phyloP scores from a whole-genome alignment of 352 stramenopile species.

The Phytophthora rubi region DNA sequence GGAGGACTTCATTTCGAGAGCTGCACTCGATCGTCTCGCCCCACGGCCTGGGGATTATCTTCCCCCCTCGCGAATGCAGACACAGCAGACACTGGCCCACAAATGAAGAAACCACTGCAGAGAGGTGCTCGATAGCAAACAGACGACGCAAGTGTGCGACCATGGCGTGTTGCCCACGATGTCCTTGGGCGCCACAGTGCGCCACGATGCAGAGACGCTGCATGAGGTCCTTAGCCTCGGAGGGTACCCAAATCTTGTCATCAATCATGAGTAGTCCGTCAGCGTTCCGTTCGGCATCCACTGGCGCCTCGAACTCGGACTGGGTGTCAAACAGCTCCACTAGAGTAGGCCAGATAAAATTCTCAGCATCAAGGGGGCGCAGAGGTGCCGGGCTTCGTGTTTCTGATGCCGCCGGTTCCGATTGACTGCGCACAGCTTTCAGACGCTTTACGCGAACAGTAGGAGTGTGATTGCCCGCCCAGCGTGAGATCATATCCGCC shows the following conservation, averaged over 20 bases:
- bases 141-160: neutral
- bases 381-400: neutral
- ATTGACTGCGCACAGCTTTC: neutral
- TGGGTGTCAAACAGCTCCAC: neutral
- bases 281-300: neutral
- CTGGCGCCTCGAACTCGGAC: neutral
- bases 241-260: neutral
- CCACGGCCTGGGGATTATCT: neutral
- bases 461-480: neutral
- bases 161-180: neutral
- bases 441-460: neutral
- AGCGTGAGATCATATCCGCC: conserved; percentile 20
- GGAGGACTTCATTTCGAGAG: conserved; percentile 1
- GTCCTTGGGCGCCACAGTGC: neutral
- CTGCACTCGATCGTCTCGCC: conserved; percentile 12
- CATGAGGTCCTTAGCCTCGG: neutral
- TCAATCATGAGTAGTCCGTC: neutral
- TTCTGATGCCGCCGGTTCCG: neutral
- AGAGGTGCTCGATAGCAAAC: neutral
- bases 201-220: neutral
- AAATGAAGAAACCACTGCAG: neutral
- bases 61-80: neutral
- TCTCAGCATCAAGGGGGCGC: neutral
- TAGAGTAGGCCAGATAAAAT: neutral
- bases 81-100: neutral